Conservation (phyloP, 192 early-diverging fungal genomes). For the Martensiomyces pterosporus region DNA sequence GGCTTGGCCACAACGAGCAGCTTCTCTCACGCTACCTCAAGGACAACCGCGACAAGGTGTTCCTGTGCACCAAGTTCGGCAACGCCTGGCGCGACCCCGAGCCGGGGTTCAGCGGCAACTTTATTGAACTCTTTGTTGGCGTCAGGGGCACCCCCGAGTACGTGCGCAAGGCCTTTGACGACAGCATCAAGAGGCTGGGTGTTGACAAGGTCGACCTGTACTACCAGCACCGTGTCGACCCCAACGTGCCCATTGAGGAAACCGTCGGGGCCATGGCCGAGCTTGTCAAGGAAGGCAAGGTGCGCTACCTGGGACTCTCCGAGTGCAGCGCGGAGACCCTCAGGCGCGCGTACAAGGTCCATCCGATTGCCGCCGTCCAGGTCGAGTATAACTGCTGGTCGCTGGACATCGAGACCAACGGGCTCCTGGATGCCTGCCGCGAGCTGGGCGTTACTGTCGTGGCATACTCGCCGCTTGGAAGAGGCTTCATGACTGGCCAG, state of each 20-base stretch:
- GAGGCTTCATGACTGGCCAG: conserved; percentile 65
- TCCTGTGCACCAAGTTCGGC: conserved; percentile 63
- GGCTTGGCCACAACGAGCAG: conserved; percentile 54
- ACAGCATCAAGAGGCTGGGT: conserved; percentile 52
- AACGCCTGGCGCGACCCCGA: conserved; percentile 5
- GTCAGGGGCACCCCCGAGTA: conserved; percentile 51
- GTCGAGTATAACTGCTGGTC: conserved; percentile 55
- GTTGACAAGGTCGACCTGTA: conserved; percentile 60
- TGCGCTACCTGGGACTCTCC: conserved; percentile 57
- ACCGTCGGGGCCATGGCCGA: conserved; percentile 60
- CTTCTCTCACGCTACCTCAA: conserved; percentile 53
- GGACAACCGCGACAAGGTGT: conserved; percentile 51
- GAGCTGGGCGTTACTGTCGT: conserved; percentile 70
- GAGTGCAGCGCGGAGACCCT: conserved; percentile 59
- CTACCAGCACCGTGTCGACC: conserved; percentile 61
- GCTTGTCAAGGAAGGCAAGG: conserved; percentile 65
- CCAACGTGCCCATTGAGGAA: conserved; percentile 57
- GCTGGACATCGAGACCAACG: conserved; percentile 61
- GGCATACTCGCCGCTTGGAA: conserved; percentile 69
- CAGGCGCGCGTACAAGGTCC: conserved; percentile 60
- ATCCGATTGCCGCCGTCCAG: conserved; percentile 62
- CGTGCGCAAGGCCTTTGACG: conserved; percentile 45
- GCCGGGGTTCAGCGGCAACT: conserved; percentile 22
- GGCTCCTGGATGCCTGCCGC: conserved; percentile 63
- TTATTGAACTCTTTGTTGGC: conserved; percentile 8